Conservation (phyloP, 129 eudicot genomes). For the Rutidosis leptorrhynchoides region DNA sequence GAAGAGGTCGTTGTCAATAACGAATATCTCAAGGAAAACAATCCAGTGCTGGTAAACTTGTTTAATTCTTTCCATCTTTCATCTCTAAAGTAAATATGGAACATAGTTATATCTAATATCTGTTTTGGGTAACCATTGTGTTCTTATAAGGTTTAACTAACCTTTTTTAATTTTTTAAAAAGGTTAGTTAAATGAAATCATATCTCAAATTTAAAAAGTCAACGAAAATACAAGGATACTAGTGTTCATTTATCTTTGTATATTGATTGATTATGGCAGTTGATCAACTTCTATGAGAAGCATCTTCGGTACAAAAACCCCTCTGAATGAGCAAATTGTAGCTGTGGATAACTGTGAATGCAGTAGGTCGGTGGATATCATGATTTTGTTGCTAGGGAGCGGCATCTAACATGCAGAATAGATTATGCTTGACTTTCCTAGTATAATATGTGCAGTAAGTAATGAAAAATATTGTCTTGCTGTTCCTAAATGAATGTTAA, state of each 20-base stretch:
- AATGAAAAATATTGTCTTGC: conserved; percentile 15
- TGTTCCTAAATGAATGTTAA: conserved; percentile 15
- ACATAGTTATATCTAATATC: not conserved
- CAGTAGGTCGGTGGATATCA: conserved; percentile 4
- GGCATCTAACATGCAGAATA: conserved; percentile 26
- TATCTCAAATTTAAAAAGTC: not conserved
- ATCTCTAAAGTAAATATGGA: not conserved
- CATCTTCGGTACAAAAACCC: conserved; percentile 63
- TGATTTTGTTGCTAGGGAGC: conserved; percentile 33
- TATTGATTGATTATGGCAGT: conserved; percentile 39
- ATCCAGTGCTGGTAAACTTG: conserved; percentile 65
- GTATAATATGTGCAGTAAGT: conserved; percentile 23
- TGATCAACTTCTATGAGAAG: conserved; percentile 75
- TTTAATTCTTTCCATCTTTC: not conserved
- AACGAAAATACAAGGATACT: not conserved
- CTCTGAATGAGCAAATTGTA: conserved; percentile 26
- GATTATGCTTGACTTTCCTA: conserved; percentile 5
- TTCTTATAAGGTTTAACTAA: not conserved
- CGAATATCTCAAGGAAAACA: conserved; percentile 67
- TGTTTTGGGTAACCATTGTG: conserved; percentile 6
- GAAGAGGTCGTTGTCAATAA: conserved; percentile 72
- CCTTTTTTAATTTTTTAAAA: not conserved
- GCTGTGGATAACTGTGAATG: not conserved
- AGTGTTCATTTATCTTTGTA: not conserved
- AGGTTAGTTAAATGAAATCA: not conserved